A percentile compares a stretch with the other conserved stretches of the same genome.
These are phyloP conservation scores for Sporothrix inflata DNA, from an alignment of 2,329 filamentous ascomycete genomes.

Conservation along the genomic window DNA sequence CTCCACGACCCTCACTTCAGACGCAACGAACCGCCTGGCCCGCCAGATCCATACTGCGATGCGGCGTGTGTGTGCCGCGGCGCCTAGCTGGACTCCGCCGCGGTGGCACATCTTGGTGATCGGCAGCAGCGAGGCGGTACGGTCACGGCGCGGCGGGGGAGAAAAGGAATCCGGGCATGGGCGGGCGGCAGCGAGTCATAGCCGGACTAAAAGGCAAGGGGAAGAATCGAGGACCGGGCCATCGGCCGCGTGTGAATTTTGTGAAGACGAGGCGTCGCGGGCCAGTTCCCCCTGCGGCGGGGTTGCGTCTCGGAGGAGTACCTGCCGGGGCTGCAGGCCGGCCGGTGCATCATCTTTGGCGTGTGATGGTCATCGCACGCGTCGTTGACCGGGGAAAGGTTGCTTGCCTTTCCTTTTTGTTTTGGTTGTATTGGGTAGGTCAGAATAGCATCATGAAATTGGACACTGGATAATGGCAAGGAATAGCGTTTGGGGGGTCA, in stretches of 20 bases:
- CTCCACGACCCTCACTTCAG: background rate
- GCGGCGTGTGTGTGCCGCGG: constrained; percentile 4
- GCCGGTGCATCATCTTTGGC: background rate
- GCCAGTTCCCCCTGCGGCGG: background rate
- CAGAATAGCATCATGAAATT: background rate
- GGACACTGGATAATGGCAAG: background rate
- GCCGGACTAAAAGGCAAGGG: background rate
- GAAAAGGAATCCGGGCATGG: background rate
- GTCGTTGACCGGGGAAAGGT: background rate
- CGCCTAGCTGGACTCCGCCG: constrained; percentile 42
- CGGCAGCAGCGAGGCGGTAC: background rate
- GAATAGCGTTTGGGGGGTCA: background rate
- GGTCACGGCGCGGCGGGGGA: background rate
- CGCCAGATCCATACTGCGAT: constrained; percentile 38
- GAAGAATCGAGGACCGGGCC: background rate
- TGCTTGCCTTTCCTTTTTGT: background rate
- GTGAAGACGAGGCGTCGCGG: background rate
- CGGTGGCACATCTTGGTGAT: constrained; percentile 46
- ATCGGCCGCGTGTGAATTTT: background rate
- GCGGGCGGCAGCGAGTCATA: background rate
- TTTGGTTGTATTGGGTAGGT: background rate
- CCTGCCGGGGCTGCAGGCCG: background rate
- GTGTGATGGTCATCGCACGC: background rate
- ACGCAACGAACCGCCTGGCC: constrained; percentile 42
- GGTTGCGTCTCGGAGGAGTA: background rate